A percentile compares a stretch with the other conserved stretches of the same genome.
Conservation (phyloP, 306 rosid species). For the Prunus fruticosa region DNA sequence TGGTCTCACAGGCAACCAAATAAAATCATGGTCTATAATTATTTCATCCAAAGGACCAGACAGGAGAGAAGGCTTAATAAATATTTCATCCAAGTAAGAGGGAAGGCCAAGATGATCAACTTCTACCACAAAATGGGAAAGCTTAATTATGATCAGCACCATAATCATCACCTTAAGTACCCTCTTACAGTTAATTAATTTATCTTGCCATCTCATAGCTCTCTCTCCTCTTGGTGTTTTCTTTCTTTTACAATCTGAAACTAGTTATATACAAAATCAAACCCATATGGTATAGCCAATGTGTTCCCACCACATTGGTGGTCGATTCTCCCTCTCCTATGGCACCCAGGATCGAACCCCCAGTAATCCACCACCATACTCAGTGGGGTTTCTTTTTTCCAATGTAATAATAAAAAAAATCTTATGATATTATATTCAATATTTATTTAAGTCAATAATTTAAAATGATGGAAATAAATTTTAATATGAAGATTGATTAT, state of each 20-base stretch:
- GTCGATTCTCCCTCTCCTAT: no score
- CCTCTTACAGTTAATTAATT: background rate
- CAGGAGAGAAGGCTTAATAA: no score
- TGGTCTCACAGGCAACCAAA: no score
- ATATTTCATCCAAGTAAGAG: background rate
- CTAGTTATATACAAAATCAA: background rate
- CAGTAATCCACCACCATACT: no score
- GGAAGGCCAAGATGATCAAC: background rate
- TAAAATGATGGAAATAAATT: background rate
- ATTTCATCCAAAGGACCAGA: no score
- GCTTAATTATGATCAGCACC: background rate
- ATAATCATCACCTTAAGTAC: background rate
- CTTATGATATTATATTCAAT: background rate
- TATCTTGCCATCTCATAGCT: background rate
- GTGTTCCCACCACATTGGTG: no score
- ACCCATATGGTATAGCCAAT: no score
- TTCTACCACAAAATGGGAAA: background rate
- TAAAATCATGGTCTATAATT: no score
- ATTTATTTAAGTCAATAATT: background rate
- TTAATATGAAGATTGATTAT: background rate
- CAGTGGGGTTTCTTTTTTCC: no score
- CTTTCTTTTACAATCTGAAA: background rate
- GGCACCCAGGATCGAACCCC: no score
- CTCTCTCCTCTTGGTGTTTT: no score
- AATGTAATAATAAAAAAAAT: accelerated